A percentile compares a stretch with the other conserved stretches of the same genome.
These are phyloP conservation scores for Kregervanrija pseudodelftensis DNA, from an alignment of 805 yeast genomes.

Conservation along the genomic window DNA sequence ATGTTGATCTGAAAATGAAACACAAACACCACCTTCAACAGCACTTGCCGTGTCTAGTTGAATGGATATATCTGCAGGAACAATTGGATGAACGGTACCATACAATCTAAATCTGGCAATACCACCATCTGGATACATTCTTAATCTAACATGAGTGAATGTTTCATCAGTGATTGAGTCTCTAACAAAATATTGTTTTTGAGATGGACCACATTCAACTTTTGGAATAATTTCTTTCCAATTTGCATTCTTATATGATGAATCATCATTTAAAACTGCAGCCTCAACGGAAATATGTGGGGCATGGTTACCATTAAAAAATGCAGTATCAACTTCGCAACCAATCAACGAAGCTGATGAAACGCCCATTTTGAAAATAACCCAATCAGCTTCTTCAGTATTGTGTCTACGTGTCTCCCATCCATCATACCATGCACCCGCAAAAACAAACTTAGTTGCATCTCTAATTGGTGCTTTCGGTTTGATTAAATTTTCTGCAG, in stretches of 20 bases:
- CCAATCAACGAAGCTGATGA: constrained; percentile 72
- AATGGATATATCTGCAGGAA: constrained; percentile 39
- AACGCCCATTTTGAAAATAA: constrained; percentile 75
- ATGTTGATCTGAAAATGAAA: constrained; percentile 82
- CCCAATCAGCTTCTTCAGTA: constrained; percentile 80
- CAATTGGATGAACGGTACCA: constrained; percentile 74
- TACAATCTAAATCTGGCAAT: constrained; percentile 89
- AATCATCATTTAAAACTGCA: constrained; percentile 30
- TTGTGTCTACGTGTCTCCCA: constrained; percentile 98
- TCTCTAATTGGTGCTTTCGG: constrained; percentile 78
- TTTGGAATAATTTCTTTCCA: constrained; percentile 73
- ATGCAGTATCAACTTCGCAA: constrained; percentile 88
- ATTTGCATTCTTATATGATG: constrained; percentile 24
- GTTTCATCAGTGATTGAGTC: constrained; percentile 46
- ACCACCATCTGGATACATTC: constrained; percentile 98
- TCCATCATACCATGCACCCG: constrained; percentile 98
- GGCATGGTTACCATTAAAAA: constrained; percentile 93
- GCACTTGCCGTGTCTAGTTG: constrained; percentile 75
- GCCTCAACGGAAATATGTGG: constrained; percentile 86
- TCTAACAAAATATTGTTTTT: constrained; percentile 74
- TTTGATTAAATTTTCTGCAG: constrained; percentile 77
- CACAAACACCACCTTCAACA: constrained; percentile 82
- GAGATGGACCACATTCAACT: constrained; percentile 83
- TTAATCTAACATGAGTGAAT: constrained; percentile 75
- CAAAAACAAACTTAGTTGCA: constrained; percentile 65